phyloP scores from a whole-genome alignment of 176 grass and related monocot genomes.

The Triticum monococcum region DNA sequence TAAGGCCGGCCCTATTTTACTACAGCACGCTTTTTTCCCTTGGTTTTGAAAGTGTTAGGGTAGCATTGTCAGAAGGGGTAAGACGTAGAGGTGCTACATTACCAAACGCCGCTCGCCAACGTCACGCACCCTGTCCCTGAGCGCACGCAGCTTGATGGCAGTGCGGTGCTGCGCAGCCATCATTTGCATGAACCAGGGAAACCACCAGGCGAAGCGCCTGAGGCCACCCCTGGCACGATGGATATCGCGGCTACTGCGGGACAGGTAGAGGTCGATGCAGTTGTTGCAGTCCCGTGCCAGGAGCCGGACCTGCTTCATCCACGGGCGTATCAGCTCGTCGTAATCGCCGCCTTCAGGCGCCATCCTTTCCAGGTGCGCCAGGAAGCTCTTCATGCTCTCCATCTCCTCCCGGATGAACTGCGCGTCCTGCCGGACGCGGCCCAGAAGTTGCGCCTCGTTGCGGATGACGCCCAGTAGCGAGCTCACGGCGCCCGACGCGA shows the following conservation, averaged over 20 bases:
- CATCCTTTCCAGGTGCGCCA: neutral
- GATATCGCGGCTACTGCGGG: neutral
- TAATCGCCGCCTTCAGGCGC: neutral
- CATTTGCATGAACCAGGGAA: neutral
- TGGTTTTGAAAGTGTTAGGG: too few species aligned
- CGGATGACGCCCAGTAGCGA: neutral
- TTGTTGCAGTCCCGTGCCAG: neutral
- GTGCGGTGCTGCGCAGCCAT: neutral
- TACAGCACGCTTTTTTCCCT: too few species aligned
- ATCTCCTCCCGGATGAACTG: neutral
- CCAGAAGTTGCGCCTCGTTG: neutral
- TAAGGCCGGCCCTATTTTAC: too few species aligned
- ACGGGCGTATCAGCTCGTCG: neutral
- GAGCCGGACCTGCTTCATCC: conserved; percentile 5
- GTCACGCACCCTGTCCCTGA: neutral
- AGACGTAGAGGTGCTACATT: too few species aligned
- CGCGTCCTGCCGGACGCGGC: neutral
- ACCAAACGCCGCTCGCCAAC: neutral
- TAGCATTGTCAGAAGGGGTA: too few species aligned
- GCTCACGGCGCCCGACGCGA: neutral
- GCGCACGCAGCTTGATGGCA: neutral
- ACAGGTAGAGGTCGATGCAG: neutral
- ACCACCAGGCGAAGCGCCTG: neutral
- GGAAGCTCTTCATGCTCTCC: conserved; percentile 3
- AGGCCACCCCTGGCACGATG: neutral